Base-by-base conservation (phyloP, 768 basidiomycete species). In the Suillus weaverae region DNA sequence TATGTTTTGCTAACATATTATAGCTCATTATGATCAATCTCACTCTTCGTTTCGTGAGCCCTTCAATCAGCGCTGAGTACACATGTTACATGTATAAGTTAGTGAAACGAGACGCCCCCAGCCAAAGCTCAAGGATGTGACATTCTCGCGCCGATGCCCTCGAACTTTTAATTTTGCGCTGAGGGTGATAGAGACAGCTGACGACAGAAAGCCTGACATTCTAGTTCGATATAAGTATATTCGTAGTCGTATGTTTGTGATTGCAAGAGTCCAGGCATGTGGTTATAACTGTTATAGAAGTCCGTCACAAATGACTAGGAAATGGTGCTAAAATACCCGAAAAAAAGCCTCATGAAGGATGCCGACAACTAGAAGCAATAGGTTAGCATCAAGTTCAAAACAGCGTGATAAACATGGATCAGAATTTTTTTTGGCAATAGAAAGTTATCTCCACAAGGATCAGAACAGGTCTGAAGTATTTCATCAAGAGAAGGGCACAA, bases 391-490 rank as follows among this genome's bases (percentile, higher is more conserved):
- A 20, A 30, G 57, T 59, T 41, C 57, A 26, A 41, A 41, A 6
- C 26, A 30, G 1, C 26, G 16, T 13, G 18, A 41, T 59, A 20
- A 20, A 39, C 5, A 41, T 20, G 30, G 2, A 59, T 59, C 57
- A 59, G 57, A 41, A 57, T 30, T 32, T 39, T 57, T 38, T 41
- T 41, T 32, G 57, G 57, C 57, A 59, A 59, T 59, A 41, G 10
- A 59, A 26, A 41, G 51, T 59, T 60, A 39, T 62, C 62, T 62
- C 62, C 62, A 62, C 62, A 62, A 39, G 33, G 62, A 41, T 55
- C 62, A 62, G 62, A 62, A 62, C 62, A 62, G 62, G 62, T 62
- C 62, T 62, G 62, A 62, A 62, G 38, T 62, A 22, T 62, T 22
- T 60, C 62, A 59, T 62, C 62, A 26, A n/a, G 14, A 32, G n/a